Conservation (phyloP, 1,139 yeast species). For the Diutina sp. region DNA sequence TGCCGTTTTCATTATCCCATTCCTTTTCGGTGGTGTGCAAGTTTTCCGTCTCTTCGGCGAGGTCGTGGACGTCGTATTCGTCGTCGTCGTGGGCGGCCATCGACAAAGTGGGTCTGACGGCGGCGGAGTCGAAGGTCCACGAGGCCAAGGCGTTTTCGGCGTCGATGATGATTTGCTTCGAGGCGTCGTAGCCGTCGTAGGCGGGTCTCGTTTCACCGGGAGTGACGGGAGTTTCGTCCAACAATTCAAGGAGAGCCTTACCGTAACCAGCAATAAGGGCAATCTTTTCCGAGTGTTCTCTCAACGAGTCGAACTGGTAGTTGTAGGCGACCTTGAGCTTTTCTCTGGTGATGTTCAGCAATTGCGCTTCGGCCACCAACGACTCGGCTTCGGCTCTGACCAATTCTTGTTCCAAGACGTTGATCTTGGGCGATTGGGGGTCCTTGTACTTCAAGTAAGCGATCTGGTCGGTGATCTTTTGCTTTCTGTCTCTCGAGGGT, state of each 20-base stretch:
- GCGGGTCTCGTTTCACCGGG: conserved; percentile 99
- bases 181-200: conserved; percentile 95
- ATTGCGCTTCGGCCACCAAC: conserved; percentile 96
- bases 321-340: conserved; percentile 95
- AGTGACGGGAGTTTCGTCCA: conserved; percentile 93
- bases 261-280: conserved; percentile 98
- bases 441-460: conserved; percentile 97
- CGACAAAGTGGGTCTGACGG: conserved; percentile 86
- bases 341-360: conserved; percentile 95
- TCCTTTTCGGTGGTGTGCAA: conserved; percentile 43
- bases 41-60: conserved; percentile 23
- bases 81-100: conserved; percentile 61
- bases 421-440: conserved; percentile 92
- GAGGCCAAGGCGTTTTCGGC: conserved; percentile 92
- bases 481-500: conserved; percentile 97
- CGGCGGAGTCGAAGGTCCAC: conserved; percentile 95
- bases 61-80: conserved; percentile 22
- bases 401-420: conserved; percentile 92
- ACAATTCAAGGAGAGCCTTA: conserved; percentile 87
- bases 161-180: conserved; percentile 94
- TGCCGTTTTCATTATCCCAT: conserved; percentile 20
- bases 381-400: conserved; percentile 99
- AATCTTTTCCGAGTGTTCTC: conserved; percentile 93
- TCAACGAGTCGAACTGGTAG: conserved; percentile 91
- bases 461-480: conserved; percentile 93